phyloP scores from a whole-genome alignment of 768 basidiomycete species.

The Lyophyllum shimeji region DNA sequence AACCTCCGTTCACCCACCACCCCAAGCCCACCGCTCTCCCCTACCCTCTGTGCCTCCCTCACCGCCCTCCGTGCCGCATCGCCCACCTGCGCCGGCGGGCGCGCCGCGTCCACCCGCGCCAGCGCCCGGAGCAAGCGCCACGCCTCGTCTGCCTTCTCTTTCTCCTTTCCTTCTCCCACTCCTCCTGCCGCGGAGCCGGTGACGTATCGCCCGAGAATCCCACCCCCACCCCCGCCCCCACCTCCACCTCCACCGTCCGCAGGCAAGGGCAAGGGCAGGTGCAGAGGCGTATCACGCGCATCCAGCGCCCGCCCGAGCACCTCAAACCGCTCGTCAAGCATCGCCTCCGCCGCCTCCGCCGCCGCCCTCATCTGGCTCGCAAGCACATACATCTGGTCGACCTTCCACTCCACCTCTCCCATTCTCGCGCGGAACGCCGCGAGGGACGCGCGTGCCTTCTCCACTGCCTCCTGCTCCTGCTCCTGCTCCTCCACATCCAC shows the following conservation, averaged over 20 bases:
- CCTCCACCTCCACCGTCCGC: too few species aligned
- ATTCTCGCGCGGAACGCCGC: constrained; percentile 17
- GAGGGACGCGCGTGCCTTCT: neutral
- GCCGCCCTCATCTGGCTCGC: constrained; percentile 53
- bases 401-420: too few species aligned
- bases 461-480: constrained; percentile 33
- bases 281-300: constrained; percentile 34
- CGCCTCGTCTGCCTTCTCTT: constrained; percentile 37
- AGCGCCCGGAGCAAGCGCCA: constrained; percentile 65
- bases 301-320: constrained; percentile 50
- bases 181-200: constrained; percentile 1
- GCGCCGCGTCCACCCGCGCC: constrained; percentile 62
- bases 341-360: constrained; percentile 50
- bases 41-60: constrained; percentile 67
- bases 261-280: too few species aligned
- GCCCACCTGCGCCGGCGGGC: constrained; percentile 66
- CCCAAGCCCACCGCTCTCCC: constrained; percentile 48
- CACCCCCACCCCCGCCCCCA: constrained; percentile 23
- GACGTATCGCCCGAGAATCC: constrained; percentile 14
- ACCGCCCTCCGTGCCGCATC: constrained; percentile 70
- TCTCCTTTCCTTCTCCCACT: neutral
- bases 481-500: too few species aligned
- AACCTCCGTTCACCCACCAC: constrained; percentile 53
- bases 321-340: constrained; percentile 65
- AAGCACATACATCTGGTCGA: constrained; percentile 39